Evolutionary conservation across 2,329 filamentous ascomycete genomes (phyloP).

Genomic region (Colletotrichum sp.): DNA sequence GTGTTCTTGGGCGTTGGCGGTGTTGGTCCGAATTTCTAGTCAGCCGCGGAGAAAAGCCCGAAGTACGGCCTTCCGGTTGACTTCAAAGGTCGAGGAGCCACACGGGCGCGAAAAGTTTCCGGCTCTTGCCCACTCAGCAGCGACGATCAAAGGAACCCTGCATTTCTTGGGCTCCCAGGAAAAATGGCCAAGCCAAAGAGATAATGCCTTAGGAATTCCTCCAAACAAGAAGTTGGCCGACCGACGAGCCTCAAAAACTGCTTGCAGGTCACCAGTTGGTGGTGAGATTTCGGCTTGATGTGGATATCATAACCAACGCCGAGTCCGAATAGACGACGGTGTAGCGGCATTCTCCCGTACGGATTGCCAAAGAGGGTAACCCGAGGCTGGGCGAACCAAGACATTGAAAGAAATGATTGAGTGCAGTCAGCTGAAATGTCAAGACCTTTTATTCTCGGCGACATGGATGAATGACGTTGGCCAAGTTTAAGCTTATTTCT

Average conservation of each 20-base stretch:
- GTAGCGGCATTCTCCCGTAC: conserved; percentile 10
- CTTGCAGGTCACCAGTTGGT: not conserved
- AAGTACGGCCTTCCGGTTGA: not conserved
- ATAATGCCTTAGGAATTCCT: not conserved
- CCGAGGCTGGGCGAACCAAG: conserved; percentile 13
- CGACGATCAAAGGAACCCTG: not conserved
- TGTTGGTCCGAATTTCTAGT: not conserved
- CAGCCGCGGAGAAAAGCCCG: not conserved
- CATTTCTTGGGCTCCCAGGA: not conserved
- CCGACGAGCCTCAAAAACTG: not conserved
- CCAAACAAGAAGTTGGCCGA: not conserved
- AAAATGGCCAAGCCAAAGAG: not conserved
- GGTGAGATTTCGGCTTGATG: not conserved
- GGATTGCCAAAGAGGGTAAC: conserved; percentile 11
- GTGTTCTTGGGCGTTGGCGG: not conserved
- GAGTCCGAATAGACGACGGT: not conserved
- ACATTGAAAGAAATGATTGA: not conserved
- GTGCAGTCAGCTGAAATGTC: not conserved
- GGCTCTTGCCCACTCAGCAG: not conserved
- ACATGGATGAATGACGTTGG: conserved; percentile 19
- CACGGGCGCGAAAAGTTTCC: not conserved
- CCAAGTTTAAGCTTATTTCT: conserved; percentile 22
- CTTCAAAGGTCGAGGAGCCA: not conserved
- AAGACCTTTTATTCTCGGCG: conserved; percentile 16
- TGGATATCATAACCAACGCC: conserved; percentile 3